Percentiles rank a stretch among this genome's conserved stretches.
Conservation (phyloP, 1,139 yeast species). For the Kodamaea derodonti region DNA sequence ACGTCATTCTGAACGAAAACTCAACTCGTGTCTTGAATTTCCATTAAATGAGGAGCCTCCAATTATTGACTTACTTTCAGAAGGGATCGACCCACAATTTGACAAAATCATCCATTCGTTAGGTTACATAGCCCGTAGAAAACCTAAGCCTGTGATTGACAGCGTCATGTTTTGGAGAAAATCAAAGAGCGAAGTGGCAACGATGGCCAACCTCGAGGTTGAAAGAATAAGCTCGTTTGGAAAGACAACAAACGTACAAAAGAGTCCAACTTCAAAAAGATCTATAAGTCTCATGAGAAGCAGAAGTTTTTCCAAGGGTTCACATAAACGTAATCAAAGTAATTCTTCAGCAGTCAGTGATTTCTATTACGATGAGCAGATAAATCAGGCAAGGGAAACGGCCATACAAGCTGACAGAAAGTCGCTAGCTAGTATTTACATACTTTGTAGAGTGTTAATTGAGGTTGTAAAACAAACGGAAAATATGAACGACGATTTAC, state of each 20-base stretch:
- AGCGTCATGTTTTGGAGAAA: constrained; percentile 98
- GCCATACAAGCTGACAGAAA: constrained; percentile 85
- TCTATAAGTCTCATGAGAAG: constrained; percentile 42
- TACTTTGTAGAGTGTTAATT: constrained; percentile 87
- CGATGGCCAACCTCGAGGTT: constrained; percentile 65
- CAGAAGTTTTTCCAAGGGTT: constrained; percentile 34
- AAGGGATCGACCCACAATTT: constrained; percentile 81
- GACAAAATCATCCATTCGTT: constrained; percentile 81
- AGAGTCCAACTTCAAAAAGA: constrained; percentile 28
- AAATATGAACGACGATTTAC: constrained; percentile 72
- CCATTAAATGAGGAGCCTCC: constrained; percentile 76
- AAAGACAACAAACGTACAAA: constrained; percentile 6
- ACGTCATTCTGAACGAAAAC: constrained; percentile 83
- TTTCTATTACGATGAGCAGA: constrained; percentile 34
- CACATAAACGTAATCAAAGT: constrained; percentile 40
- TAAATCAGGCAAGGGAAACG: constrained; percentile 58
- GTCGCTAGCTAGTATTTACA: constrained; percentile 80
- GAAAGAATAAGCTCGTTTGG: constrained; percentile 21
- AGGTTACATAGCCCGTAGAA: constrained; percentile 84
- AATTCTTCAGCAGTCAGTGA: constrained; percentile 19
- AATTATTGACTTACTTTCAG: constrained; percentile 74
- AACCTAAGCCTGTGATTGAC: constrained; percentile 95
- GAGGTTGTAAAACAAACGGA: constrained; percentile 89
- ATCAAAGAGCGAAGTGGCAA: constrained; percentile 79
- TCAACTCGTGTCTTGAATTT: constrained; percentile 67